Evolutionary conservation across 2,329 filamentous ascomycete genomes (phyloP).

Genomic region (Mycosphaerella arachidis): DNA sequence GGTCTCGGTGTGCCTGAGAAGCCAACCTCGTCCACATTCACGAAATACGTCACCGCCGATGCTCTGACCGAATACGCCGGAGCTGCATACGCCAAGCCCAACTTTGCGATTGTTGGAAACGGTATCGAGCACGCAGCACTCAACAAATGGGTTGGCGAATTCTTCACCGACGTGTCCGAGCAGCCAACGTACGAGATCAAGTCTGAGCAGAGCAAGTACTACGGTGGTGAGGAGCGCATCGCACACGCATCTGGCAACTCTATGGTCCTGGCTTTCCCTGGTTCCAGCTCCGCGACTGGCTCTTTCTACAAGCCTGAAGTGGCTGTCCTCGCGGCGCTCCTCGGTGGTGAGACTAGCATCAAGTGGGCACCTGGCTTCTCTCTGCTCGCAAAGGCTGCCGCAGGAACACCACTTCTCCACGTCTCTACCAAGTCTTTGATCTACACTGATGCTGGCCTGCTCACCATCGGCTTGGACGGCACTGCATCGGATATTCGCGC

Average conservation of each 20-base stretch:
- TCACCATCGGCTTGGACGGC: slow-evolving; percentile 77
- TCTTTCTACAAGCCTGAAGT: slow-evolving; percentile 83
- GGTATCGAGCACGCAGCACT: slow-evolving; percentile 73
- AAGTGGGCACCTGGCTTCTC: slow-evolving; percentile 97
- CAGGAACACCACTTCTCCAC: slow-evolving; percentile 60
- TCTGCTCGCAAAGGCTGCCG: slow-evolving; percentile 74
- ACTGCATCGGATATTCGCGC: slow-evolving; percentile 66
- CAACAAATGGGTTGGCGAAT: slow-evolving; percentile 85
- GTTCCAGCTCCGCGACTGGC: slow-evolving; percentile 69
- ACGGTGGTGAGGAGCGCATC: slow-evolving; percentile 89
- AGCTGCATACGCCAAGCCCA: slow-evolving; percentile 79
- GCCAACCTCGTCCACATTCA: slow-evolving; percentile 65
- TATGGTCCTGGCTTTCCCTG: slow-evolving; percentile 86
- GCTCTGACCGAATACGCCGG: slow-evolving; percentile 71
- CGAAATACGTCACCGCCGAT: slow-evolving; percentile 75
- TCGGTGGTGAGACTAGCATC: slow-evolving; percentile 85
- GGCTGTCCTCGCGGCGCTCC: slow-evolving; percentile 78
- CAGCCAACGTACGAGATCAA: slow-evolving; percentile 51
- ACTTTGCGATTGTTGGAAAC: slow-evolving; percentile 87
- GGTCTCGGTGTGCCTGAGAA: slow-evolving; percentile 78
- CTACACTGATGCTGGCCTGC: slow-evolving; percentile 91
- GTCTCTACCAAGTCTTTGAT: slow-evolving; percentile 71
- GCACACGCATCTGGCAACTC: slow-evolving; percentile 73
- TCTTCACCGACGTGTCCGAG: slow-evolving; percentile 71
- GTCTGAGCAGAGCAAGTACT: slow-evolving; percentile 73